Base-by-base conservation (phyloP, 2,329 filamentous ascomycete genomes). In the Phaeophleospora eucalypticola region DNA sequence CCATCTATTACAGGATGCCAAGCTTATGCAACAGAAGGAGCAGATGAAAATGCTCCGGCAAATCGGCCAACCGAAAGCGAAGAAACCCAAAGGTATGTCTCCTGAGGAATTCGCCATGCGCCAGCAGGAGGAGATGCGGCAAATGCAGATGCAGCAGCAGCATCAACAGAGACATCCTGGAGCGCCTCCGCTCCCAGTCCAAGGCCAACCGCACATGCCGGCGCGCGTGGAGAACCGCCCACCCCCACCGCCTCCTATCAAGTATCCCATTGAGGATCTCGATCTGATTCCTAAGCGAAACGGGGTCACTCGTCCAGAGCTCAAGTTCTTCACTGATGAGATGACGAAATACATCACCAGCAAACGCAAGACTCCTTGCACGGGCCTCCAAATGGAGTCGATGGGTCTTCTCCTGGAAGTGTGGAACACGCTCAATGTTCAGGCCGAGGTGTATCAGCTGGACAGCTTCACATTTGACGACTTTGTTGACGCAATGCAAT, bases 391-490 rank as follows among this genome's bases (percentile, higher is more conserved):
- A 16, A 93, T 91, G 81, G 82, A 86, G 58, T 91, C 89, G 3
- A 81, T 96, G n/a, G 89, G 90, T 0, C 78, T 82, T 2, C 72
- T 97, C 14, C 71, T 98, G 18, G 91, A 96, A 68, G 88, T 87
- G 0, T 98, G 93, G 93, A 89, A 96, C 59, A 96, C 90, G 0
- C 76, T 98, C 27, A 98, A 96, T 61, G 91, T 98, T n/a, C 96
- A 96, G 64, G 95, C 89, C 63, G 89, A 95, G 61, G 85, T 96
- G 15, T 95, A 95, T 63, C 82, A 88, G 61, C 77, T 98, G 19
- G 93, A 98, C 67, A 97, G 91, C 0, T 98, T 98, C 64, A 97
- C 91, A 0, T 94, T 97, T 61, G 93, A 98, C 65, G 93, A 98
- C 66, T 97, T 90, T 60, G 77, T 95, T 3, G 86, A 97, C 64